Conservation (phyloP, 2,329 filamentous ascomycete species). For the Microsporum canis region DNA sequence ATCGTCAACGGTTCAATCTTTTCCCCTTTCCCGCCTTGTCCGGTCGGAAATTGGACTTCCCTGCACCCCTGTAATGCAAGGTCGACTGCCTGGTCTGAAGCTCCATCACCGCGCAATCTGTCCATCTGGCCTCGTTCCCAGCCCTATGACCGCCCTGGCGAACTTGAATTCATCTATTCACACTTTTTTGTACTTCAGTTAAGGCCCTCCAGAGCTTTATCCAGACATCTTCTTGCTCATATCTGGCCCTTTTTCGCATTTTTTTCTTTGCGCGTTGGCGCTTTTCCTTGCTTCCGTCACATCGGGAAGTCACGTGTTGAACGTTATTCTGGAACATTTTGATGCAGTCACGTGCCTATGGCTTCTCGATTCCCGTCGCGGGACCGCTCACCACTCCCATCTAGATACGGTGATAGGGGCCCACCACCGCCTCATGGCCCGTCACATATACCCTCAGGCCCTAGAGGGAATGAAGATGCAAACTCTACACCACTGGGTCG, state of each 20-base stretch:
- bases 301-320: neutral
- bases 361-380: conserved; percentile 54
- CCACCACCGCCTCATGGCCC: conserved; percentile 39
- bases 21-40: neutral
- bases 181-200: neutral
- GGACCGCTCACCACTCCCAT: conserved; percentile 51
- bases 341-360: conserved; percentile 25
- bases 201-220: neutral
- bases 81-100: neutral
- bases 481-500: conserved; percentile 47
- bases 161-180: neutral
- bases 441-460: conserved; percentile 42
- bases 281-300: neutral
- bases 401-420: conserved; percentile 59
- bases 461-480: conserved; percentile 45
- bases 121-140: neutral
- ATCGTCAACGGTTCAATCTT: neutral
- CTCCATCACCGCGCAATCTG: neutral
- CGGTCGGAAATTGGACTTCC: neutral
- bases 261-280: neutral
- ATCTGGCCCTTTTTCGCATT: neutral
- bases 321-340: conserved; percentile 6
- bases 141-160: neutral
- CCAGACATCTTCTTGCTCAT: neutral
- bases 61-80: conserved; percentile 1